A percentile compares a stretch with the other conserved stretches of the same genome.
These are phyloP conservation scores for Casuarina equisetifolia DNA, from an alignment of 306 rosid genomes.

Conservation along the genomic window DNA sequence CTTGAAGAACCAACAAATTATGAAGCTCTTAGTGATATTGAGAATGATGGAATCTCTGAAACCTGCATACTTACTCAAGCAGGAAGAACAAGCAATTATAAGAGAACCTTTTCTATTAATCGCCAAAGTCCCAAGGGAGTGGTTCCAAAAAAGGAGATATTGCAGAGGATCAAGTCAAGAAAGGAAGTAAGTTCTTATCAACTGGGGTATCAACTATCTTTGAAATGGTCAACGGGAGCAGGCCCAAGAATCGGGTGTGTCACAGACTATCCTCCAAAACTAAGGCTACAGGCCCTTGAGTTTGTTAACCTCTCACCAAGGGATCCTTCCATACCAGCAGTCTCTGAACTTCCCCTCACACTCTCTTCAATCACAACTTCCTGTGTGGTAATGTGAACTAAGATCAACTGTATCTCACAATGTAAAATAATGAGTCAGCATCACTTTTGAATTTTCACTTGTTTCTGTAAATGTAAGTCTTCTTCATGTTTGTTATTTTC, in stretches of 20 bases:
- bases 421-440: neutral
- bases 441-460: neutral
- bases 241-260: slow-evolving; percentile 31
- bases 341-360: neutral
- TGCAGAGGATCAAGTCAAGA: slow-evolving; percentile 29
- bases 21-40: neutral
- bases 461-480: neutral
- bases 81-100: neutral
- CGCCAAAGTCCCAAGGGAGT: slow-evolving; percentile 4
- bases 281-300: slow-evolving; percentile 30
- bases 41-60: neutral
- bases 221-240: slow-evolving; percentile 27
- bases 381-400: slow-evolving; percentile 27
- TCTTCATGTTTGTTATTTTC: neutral
- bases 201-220: slow-evolving; percentile 8
- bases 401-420: neutral
- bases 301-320: slow-evolving; percentile 9
- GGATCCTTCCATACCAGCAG: neutral
- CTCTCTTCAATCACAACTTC: neutral
- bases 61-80: neutral
- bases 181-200: slow-evolving; percentile 25
- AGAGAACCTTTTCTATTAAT: slow-evolving; percentile 11
- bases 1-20: slow-evolving; percentile 2
- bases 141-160: slow-evolving; percentile 16
- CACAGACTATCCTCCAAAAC: slow-evolving; percentile 25